Conservation (phyloP, 2,329 filamentous ascomycete genomes). For the Fusarium haematococcum region DNA sequence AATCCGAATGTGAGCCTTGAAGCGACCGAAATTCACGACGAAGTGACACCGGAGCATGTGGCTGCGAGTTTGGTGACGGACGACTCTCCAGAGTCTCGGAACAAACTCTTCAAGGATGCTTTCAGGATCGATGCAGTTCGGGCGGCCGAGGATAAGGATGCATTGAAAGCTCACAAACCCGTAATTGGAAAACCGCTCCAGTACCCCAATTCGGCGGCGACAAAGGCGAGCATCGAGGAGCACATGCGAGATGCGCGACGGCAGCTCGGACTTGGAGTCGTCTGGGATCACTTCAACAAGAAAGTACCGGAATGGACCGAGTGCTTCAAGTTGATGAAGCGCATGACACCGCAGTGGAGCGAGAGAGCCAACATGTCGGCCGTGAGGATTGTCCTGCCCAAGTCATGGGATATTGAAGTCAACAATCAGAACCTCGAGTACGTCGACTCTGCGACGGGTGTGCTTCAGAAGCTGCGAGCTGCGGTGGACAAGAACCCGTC, state of each 20-base stretch:
- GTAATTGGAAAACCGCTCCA: slow-evolving; percentile 44
- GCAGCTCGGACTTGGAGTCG: slow-evolving; percentile 52
- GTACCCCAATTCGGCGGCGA: slow-evolving; percentile 45
- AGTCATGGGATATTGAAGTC: slow-evolving; percentile 50
- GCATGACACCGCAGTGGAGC: slow-evolving; percentile 50
- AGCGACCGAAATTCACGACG: not conserved
- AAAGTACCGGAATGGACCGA: slow-evolving; percentile 54
- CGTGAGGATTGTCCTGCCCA: slow-evolving; percentile 52
- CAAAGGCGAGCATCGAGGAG: slow-evolving; percentile 35
- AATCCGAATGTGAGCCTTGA: slow-evolving; percentile 4
- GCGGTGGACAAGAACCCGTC: slow-evolving; percentile 50
- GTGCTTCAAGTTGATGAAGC: slow-evolving; percentile 53
- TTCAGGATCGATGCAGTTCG: slow-evolving; percentile 41
- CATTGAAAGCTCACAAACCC: slow-evolving; percentile 40
- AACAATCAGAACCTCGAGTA: slow-evolving; percentile 49
- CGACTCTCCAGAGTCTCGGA: slow-evolving; percentile 36
- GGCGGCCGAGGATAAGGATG: slow-evolving; percentile 29
- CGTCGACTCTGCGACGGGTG: slow-evolving; percentile 50
- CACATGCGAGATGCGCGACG: slow-evolving; percentile 45
- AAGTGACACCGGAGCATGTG: slow-evolving; percentile 14
- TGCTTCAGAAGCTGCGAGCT: slow-evolving; percentile 49
- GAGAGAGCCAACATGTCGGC: slow-evolving; percentile 51
- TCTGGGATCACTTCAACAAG: slow-evolving; percentile 46
- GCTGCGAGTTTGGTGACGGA: slow-evolving; percentile 23
- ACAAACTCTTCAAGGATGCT: slow-evolving; percentile 45